Evolutionary conservation across 2,329 filamentous ascomycete species (phyloP).

Genomic region (Didymella segeticola): DNA sequence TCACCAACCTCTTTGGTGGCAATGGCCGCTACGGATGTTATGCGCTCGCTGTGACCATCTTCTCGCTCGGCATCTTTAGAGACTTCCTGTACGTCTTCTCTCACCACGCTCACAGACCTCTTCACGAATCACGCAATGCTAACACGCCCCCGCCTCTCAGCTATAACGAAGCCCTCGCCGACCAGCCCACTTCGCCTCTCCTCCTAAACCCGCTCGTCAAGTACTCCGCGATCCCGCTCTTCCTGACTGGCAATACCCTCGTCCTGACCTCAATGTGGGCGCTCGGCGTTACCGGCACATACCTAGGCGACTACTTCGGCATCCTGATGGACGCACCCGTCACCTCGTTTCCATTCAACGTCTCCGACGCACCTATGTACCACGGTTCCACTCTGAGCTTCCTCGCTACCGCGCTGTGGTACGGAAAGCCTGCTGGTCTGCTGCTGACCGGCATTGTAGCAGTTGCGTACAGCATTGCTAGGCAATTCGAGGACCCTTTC

Average conservation of each 20-base stretch:
- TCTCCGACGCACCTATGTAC: conserved; percentile 94
- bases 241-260: conserved; percentile 79
- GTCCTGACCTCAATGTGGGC: conserved; percentile 90
- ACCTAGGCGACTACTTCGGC: conserved; percentile 97
- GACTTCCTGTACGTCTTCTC: conserved; percentile 61
- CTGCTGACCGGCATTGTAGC: conserved; percentile 77
- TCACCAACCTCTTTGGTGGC: conserved; percentile 86
- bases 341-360: conserved; percentile 93
- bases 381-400: conserved; percentile 93
- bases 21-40: conserved; percentile 85
- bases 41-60: conserved; percentile 85
- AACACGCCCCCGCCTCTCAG: conserved; percentile 52
- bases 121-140: neutral
- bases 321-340: conserved; percentile 97
- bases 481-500: conserved; percentile 92
- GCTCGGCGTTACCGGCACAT: conserved; percentile 92
- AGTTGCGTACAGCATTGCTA: conserved; percentile 78
- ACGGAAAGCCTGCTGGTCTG: conserved; percentile 85
- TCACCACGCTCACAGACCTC: neutral
- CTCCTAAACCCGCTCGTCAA: conserved; percentile 67
- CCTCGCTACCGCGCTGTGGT: conserved; percentile 82
- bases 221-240: conserved; percentile 72
- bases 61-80: conserved; percentile 86
- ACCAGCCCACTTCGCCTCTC: conserved; percentile 76
- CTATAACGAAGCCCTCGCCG: conserved; percentile 82